Base-by-base conservation (phyloP, 164 flowering plant species). In the Buxus sempervirens region DNA sequence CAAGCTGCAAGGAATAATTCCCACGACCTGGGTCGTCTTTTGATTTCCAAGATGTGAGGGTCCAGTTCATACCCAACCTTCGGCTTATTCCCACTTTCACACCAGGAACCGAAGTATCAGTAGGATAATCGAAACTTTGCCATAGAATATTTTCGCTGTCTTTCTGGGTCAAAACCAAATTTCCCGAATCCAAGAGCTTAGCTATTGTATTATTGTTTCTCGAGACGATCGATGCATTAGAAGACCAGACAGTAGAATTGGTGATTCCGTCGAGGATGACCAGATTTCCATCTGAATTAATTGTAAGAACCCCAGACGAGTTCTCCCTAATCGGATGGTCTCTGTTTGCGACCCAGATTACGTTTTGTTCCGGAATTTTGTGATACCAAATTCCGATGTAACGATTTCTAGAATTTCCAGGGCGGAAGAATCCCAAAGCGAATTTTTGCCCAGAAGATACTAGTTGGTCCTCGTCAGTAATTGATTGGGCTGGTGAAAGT, bases 291-390 rank as follows among this genome's bases (percentile, higher is more conserved):
- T 36, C 41, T 0, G 24, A 10, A 19, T 54, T 27, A 22, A 85
- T 24, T 9, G 72, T 68, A 21, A 86, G 41, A 13, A 77, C 57
- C 9, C 86, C 85, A 0, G 86, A 76, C 5, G 85, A 61, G 24
- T 72, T 75, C 0, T 16, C 7, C 38, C 38, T 62, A 13, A 88
- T 26, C 0, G 88, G 93, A 14, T 28, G 8, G 23, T 79, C 78
- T 67, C 86, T 72, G 76, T 88, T 88, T 0, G 86, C 87, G 8
- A 88, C 85, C 90, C 92, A 88, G 16, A 84, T 79, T 19, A 77
- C 60, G 0, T 79, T 73, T 19, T 41, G 28, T 9, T 54, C 64
- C 1, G 73, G 60, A 23, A 71, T 60, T 6, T 81, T 74, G 27
- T 72, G 70, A 72, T 63, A 83, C 90, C 88, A 86, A 1, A 84